These are phyloP conservation scores for Prototheca wickerhamii DNA, from an alignment of 163 green algal genomes.

Conservation along the genomic window DNA sequence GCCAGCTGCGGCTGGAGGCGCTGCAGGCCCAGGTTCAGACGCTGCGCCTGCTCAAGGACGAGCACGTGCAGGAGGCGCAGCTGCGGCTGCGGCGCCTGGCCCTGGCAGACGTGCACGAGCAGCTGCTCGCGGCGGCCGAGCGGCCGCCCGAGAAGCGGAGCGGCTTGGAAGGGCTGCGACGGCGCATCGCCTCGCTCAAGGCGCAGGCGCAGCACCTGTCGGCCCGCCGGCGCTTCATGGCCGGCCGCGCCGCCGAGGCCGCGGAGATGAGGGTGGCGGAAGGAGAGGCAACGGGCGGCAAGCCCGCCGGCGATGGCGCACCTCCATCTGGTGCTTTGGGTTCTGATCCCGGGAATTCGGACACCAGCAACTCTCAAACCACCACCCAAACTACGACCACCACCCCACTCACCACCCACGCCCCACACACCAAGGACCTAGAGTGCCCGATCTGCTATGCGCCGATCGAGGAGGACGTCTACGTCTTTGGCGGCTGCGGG, in stretches of 20 bases:
- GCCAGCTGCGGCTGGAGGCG: neutral
- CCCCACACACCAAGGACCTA: neutral
- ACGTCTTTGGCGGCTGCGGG: constrained; percentile 29
- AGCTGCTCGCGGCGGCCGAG: constrained; percentile 10
- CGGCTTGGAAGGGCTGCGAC: constrained; percentile 3
- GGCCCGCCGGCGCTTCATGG: constrained; percentile 19
- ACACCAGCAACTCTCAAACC: no score
- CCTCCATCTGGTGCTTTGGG: no score
- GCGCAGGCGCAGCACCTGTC: constrained; percentile 9
- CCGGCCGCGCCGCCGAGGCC: constrained; percentile 7
- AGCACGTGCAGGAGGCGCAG: neutral
- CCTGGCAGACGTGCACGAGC: constrained; percentile 14
- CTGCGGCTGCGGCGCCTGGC: neutral
- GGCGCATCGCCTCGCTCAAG: constrained; percentile 4
- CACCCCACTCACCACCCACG: neutral
- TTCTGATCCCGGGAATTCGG: no score
- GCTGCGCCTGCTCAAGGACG: neutral
- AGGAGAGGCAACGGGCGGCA: neutral
- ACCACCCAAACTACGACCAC: neutral
- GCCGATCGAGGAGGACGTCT: constrained; percentile 14
- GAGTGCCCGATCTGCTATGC: constrained; percentile 35
- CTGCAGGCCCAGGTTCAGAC: neutral
- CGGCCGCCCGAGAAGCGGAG: constrained; percentile 11
- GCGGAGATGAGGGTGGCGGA: neutral
- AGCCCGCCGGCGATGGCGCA: no score